Base-by-base conservation (phyloP, 202 grass and related monocot species). In the Eragrostis tef region DNA sequence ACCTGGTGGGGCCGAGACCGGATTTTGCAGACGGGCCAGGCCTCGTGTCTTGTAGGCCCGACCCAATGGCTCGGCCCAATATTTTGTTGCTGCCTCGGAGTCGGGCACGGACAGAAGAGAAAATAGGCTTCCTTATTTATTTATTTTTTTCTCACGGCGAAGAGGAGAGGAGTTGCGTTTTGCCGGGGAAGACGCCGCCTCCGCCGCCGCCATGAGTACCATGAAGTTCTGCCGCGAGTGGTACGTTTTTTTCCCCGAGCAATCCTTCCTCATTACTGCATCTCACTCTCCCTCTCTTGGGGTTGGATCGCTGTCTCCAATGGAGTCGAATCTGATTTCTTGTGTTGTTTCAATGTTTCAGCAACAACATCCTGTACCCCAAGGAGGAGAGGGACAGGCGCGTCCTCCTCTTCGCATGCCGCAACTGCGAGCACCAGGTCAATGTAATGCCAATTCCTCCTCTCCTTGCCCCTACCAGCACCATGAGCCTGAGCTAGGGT, bases 171-270 rank as follows among this genome's bases (percentile, higher is more conserved):
- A 11, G 34, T 39, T 39, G 34, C 34, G 34, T 39, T 39, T 39
- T 5, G 34, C 5, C 34, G 34, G 34, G 34, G 34, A 39, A 39
- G 34, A 39, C 34, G 10, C 46, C 11, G 31, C n/a, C n/a, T n/a
- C n/a, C n/a, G n/a, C 51, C 36, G 44, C 59, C 58, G 69, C 74
- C 86, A 97, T 93, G 86, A 93, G 89, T 77, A 59, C 94, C 75
- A 97, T 97, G 94, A 93, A 91, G 74, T 93, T 97, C 87, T 97
- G 94, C 79, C 89, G 84, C 20, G 91, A 97, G 68, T 94, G 91
- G 91, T 93, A 86, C 11, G 16, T 1, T 56, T n/a, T n/a, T n/a
- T n/a, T n/a, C n/a, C n/a, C n/a, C n/a, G n/a, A n/a, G n/a, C 39
- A 3, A 2, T 31, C 29, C 29, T 31, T 31, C 29, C 29, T 1